A percentile compares a stretch with the other conserved stretches of the same genome.
phyloP scores from a whole-genome alignment of 176 grass and related monocot genomes.

The Zoysia pacifica region DNA sequence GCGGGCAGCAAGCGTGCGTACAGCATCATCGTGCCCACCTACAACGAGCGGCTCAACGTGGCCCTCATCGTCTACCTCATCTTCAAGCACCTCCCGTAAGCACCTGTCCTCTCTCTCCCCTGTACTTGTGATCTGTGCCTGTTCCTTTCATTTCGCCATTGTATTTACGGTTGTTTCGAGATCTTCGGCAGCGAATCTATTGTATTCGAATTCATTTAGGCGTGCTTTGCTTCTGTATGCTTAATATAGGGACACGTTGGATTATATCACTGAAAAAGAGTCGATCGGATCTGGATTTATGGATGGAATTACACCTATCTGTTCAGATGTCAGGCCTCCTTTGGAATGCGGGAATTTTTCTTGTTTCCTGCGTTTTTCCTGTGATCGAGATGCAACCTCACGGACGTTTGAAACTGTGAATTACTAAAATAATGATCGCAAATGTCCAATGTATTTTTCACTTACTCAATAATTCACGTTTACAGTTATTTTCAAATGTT shows the following conservation, averaged over 20 bases:
- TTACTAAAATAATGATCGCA: not conserved
- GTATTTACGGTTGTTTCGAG: not conserved
- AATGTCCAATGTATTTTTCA: not conserved
- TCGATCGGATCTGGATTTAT: not conserved
- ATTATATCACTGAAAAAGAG: not conserved
- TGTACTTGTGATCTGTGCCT: constrained; percentile 8
- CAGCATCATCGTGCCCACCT: constrained; percentile 91
- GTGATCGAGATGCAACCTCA: constrained; percentile 15
- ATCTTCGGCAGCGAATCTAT: not conserved
- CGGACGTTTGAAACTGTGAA: not conserved
- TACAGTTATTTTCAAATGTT: no score
- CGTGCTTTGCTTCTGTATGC: not conserved
- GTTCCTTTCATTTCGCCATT: not conserved
- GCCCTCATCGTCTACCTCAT: constrained; percentile 86
- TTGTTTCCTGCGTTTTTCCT: not conserved
- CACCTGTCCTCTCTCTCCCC: no score
- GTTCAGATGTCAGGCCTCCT: not conserved
- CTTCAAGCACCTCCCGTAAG: constrained; percentile 89
- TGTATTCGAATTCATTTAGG: not conserved
- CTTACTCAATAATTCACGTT: not conserved
- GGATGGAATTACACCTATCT: not conserved
- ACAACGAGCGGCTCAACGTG: constrained; percentile 96
- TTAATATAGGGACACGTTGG: not conserved
- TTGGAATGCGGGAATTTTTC: no score
- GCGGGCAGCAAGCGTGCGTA: constrained; percentile 49